Evolutionary conservation across 768 basidiomycete genomes (phyloP).

Genomic region (Macrolepiota fuliginosa): DNA sequence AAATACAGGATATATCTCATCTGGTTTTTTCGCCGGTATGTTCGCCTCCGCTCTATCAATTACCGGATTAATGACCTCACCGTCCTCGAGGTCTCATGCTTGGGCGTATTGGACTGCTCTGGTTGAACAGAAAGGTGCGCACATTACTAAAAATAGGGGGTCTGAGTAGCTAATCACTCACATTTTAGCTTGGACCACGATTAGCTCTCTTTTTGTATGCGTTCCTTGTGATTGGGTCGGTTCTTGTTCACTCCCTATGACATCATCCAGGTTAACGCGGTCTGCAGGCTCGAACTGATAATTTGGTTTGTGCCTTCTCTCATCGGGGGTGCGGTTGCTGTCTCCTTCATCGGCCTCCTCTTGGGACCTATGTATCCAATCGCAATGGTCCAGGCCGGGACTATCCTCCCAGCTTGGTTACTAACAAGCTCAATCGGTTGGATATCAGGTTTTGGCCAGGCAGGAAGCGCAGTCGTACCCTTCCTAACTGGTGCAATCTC

Average conservation of each 20-base stretch:
- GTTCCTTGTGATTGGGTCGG: conserved; percentile 46
- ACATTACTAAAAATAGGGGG: not conserved
- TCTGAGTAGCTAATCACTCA: not conserved
- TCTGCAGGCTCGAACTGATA: conserved; percentile 53
- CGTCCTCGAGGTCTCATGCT: conserved; percentile 44
- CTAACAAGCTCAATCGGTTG: conserved; percentile 63
- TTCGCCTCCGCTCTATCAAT: not conserved
- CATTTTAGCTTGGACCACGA: conserved; percentile 47
- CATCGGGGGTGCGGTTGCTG: conserved; percentile 59
- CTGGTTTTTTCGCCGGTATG: conserved; percentile 50
- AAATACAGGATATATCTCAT: conserved; percentile 49
- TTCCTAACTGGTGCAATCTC: conserved; percentile 74
- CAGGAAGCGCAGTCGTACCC: conserved; percentile 68
- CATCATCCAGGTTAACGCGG: not conserved
- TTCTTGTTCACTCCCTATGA: not conserved
- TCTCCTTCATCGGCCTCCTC: conserved; percentile 62
- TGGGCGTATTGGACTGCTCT: conserved; percentile 52
- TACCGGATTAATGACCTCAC: not conserved
- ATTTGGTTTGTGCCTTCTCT: conserved; percentile 72
- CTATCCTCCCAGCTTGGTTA: conserved; percentile 69
- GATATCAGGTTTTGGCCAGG: conserved; percentile 68
- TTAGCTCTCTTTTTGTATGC: conserved; percentile 51
- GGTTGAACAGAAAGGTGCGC: conserved; percentile 50
- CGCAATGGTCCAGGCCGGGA: conserved; percentile 65
- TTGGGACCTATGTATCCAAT: conserved; percentile 77